Evolutionary conservation across 2,329 filamentous ascomycete genomes (phyloP), one percentile per base, ranked within the genome.

Genomic region (Pyricularia pennisetigena): DNA sequence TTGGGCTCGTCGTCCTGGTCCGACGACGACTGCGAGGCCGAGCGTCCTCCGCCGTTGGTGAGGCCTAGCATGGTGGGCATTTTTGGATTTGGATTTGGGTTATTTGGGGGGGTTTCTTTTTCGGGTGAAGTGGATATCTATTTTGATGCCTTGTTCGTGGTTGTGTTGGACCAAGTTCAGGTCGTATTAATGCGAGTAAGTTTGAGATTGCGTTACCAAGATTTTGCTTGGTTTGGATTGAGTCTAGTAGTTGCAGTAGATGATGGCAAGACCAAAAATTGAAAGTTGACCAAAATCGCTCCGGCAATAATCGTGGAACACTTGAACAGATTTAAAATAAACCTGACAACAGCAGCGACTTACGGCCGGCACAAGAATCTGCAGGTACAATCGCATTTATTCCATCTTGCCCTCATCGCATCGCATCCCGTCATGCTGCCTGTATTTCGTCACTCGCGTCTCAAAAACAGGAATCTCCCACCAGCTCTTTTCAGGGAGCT

Each of bases 11-110:
- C 65, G 62, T 71, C 68, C 67, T 69, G 61, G 16, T 67, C 63
- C 10, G 85, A 82, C 74, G 91, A 73, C 12, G 20, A 26, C 41
- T 54, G 24, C 7, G 66, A 35, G 8, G 29, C 49, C n/a, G 54
- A n/a, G 20, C 41, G 32, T 12, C 59, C 59, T 7, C 41, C 41
- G 10, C 54, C 29, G 66, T 63, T 67, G 8, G 66, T 67, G 30
- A 67, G 59, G 59, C 66, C 66, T 32, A 67, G 66, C 66, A 67
- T 64, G 5, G 66, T 67, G 30, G 66, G 66, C 66, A 67, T 67
- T 63, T 28, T 67, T n/a, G n/a, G n/a, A n/a, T n/a, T n/a, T n/a
- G n/a, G n/a, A n/a, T n/a, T n/a, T n/a, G n/a, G n/a, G n/a, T n/a
- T n/a, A n/a, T n/a, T 61, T 10, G 12, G 32, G 32, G 29, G 29